Conservation (phyloP, 148 eudicot species). For the Arctostaphylos glauca region DNA sequence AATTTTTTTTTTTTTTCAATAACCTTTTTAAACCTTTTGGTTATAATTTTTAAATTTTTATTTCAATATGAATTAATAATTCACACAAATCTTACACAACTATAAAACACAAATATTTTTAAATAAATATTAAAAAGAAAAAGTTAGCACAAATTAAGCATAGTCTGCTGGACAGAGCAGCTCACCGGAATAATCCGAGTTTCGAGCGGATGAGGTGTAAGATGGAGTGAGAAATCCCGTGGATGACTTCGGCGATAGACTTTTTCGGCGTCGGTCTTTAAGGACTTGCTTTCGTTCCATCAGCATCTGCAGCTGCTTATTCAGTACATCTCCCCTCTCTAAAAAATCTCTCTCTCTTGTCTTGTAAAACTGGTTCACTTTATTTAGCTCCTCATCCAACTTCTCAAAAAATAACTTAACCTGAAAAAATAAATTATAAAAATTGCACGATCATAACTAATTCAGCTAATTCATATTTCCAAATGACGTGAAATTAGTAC, state of each 20-base stretch:
- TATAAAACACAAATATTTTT: too few relatives aligned
- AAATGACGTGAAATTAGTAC: too few relatives aligned
- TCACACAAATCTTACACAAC: too few relatives aligned
- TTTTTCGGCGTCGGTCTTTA: constrained; percentile 46
- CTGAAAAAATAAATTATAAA: constrained; percentile 25
- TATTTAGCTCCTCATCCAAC: constrained; percentile 75
- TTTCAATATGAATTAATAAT: too few relatives aligned
- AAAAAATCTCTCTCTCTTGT: constrained; percentile 63
- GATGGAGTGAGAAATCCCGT: constrained; percentile 46
- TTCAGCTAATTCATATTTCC: background rate
- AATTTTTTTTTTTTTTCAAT: too few relatives aligned
- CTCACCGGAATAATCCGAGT: constrained; percentile 59
- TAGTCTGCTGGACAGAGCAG: background rate
- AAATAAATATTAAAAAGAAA: too few relatives aligned
- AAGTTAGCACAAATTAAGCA: too few relatives aligned
- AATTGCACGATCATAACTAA: background rate
- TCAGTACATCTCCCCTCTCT: constrained; percentile 60
- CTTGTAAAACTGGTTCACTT: constrained; percentile 75
- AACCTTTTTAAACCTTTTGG: too few relatives aligned
- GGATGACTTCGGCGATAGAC: constrained; percentile 19
- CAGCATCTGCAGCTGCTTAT: constrained; percentile 63
- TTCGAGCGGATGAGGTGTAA: constrained; percentile 36
- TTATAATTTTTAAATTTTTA: too few relatives aligned
- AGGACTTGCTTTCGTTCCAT: constrained; percentile 58
- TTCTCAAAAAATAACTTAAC: constrained; percentile 55